Conservation (phyloP, 441 rosid genomes). For the Erodium chrysanthum region DNA sequence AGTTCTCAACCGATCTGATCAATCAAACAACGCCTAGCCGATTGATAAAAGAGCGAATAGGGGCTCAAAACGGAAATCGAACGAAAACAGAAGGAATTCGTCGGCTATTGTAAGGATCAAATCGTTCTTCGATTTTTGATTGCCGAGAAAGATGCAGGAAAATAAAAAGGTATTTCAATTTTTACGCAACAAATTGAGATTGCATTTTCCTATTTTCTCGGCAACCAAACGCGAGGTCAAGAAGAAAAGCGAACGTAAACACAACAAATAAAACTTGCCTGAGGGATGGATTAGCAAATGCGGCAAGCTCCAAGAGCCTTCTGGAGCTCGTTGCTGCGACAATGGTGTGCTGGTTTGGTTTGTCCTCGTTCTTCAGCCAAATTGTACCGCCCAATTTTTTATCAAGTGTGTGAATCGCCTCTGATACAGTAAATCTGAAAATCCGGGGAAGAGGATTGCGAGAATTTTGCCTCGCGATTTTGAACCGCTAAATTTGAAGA, state of each 20-base stretch:
- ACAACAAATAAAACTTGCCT: neutral
- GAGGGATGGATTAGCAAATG: neutral
- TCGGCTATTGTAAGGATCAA: neutral
- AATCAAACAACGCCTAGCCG: neutral
- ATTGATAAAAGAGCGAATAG: neutral
- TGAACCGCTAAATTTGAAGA: neutral
- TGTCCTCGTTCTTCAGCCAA: neutral
- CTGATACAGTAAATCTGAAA: neutral
- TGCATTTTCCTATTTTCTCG: neutral
- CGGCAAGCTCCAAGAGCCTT: neutral
- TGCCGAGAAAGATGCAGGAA: neutral
- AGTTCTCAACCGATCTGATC: neutral
- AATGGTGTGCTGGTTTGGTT: neutral
- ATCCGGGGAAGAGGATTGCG: neutral
- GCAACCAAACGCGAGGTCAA: conserved; percentile 5
- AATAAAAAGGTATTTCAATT: neutral
- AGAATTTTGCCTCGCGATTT: neutral
- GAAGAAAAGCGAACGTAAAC: neutral
- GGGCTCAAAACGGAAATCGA: neutral
- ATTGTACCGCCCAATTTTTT: neutral
- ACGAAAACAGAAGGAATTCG: neutral
- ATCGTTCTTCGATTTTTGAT: neutral
- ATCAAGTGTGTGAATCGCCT: neutral
- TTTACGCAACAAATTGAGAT: neutral
- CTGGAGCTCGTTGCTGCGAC: conserved; percentile 1